Evolutionary conservation across 495 filamentous ascomycete species (phyloP), one percentile per base, ranked within the genome.

Genomic region (Talaromyces nanjingensis): DNA sequence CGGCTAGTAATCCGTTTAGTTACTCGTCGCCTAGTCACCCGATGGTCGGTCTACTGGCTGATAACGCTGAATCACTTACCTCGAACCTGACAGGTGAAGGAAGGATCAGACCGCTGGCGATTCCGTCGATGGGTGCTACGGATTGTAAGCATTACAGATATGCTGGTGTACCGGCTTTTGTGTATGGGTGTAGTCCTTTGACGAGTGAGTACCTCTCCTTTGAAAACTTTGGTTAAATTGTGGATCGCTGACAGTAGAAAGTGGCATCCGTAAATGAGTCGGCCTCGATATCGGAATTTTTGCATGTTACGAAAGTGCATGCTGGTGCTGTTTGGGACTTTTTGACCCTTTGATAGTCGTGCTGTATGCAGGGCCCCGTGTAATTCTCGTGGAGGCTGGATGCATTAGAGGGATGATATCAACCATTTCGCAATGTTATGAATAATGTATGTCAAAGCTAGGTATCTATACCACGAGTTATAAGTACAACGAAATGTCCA

Each of bases 141-240:
- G 59, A 60, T 47, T 42, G 59, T 31, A 60, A 60, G 24, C 39
- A 45, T 33, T 60, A 47, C 20, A 42, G 59, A 45, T 60, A 60
- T 14, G 39, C 39, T 4, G 59, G 59, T 9, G 22, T 60, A 6
- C 59, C 59, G 20, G 59, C 39, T 16, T 60, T 45, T 60, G 59
- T 45, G 8, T 60, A 60, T 45, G 59, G 59, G 14, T 59, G 56
- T 22, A 59, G 56, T 37, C 56, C 56, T 59, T 8, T 14, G 56
- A 59, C 56, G 27, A 59, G 56, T 59, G 4, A 22, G 56, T 59
- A 22, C 5, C 24, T 14, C 14, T 14, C n/a, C n/a, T 34, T 34
- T 20, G 18, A 3, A 37, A n/a, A 6, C 11, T 22, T 22, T 20
- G 31, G 16, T 37, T 1, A 18, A 16, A 12, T 14, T 27, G 24